Conservation (phyloP, 2,329 filamentous ascomycete genomes). For the Fusarium neocosmosporiellum region DNA sequence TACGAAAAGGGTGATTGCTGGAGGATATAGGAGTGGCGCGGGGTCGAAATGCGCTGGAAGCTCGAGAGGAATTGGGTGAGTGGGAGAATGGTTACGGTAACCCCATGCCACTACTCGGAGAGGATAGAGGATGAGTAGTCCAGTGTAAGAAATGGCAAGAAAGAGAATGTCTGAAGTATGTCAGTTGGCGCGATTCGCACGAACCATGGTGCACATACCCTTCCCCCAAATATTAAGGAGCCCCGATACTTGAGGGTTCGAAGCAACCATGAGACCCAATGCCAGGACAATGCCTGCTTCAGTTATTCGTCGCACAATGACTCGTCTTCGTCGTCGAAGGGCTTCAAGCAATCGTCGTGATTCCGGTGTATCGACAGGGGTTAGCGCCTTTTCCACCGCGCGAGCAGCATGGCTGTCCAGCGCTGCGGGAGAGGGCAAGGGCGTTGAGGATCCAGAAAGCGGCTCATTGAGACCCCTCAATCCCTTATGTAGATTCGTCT, state of each 20-base stretch:
- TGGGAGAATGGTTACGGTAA: conserved; percentile 53
- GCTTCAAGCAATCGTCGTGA: conserved; percentile 39
- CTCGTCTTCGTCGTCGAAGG: conserved; percentile 59
- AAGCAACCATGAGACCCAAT: conserved; percentile 60
- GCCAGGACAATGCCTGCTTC: conserved; percentile 64
- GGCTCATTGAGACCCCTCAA: conserved; percentile 70
- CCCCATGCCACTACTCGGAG: conserved; percentile 66
- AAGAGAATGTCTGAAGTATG: conserved; percentile 56
- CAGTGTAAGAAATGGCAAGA: conserved; percentile 49
- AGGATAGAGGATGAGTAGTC: conserved; percentile 67
- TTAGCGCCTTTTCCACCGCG: conserved; percentile 31
- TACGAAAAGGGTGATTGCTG: conserved; percentile 79
- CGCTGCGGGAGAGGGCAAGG: conserved; percentile 61
- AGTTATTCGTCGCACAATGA: conserved; percentile 62
- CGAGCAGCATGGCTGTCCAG: conserved; percentile 55
- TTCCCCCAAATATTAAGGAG: conserved; percentile 59
- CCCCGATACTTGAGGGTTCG: conserved; percentile 59
- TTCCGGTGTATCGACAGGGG: conserved; percentile 24
- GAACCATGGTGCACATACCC: conserved; percentile 53
- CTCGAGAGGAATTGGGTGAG: conserved; percentile 54
- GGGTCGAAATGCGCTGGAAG: conserved; percentile 88
- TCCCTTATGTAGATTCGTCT: conserved; percentile 79
- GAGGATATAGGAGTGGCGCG: conserved; percentile 89
- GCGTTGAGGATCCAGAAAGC: conserved; percentile 66
- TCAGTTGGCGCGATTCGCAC: neutral